A percentile compares a stretch with the other conserved stretches of the same genome.
These are phyloP conservation scores for Mucor velutinosus DNA, from an alignment of 371 early-diverging fungal species.

Conservation along the genomic window DNA sequence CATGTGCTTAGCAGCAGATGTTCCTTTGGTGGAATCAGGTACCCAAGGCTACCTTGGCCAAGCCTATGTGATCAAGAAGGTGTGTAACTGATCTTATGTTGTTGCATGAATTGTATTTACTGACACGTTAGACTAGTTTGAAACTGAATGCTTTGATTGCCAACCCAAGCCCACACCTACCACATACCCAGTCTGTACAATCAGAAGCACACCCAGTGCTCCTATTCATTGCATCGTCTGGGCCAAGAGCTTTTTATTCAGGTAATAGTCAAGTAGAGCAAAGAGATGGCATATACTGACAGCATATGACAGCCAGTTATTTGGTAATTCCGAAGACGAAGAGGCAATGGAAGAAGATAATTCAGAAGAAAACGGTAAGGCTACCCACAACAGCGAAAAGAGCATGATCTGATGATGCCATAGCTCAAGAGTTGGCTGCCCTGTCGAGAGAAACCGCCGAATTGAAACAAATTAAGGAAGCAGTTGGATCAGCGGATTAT, in stretches of 20 bases:
- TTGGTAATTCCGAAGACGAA: conserved; percentile 77
- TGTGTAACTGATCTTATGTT: conserved; percentile 9
- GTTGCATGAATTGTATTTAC: neutral
- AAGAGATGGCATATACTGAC: neutral
- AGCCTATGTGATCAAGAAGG: conserved; percentile 84
- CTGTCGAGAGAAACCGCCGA: conserved; percentile 74
- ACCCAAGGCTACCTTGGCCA: conserved; percentile 98
- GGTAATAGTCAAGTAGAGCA: conserved; percentile 27
- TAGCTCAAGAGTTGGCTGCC: conserved; percentile 75
- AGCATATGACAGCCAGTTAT: conserved; percentile 65
- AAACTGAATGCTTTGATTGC: conserved; percentile 98
- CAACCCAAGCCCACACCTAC: conserved; percentile 88
- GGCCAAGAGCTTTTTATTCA: conserved; percentile 95
- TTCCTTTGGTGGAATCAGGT: conserved; percentile 96
- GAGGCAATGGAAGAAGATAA: conserved; percentile 56
- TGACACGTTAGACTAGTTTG: conserved; percentile 11
- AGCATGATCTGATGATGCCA: conserved; percentile 38
- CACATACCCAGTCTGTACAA: conserved; percentile 97
- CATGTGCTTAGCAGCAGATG: conserved; percentile 91
- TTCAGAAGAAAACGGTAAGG: conserved; percentile 64
- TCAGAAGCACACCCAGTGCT: conserved; percentile 93
- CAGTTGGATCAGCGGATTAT: conserved; percentile 66
- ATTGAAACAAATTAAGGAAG: conserved; percentile 63
- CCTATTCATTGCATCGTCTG: conserved; percentile 99
- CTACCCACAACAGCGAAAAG: conserved; percentile 56